phyloP scores from a whole-genome alignment of 1,284 basidiomycete species.

The Erythrobasidium hasegawianum region DNA sequence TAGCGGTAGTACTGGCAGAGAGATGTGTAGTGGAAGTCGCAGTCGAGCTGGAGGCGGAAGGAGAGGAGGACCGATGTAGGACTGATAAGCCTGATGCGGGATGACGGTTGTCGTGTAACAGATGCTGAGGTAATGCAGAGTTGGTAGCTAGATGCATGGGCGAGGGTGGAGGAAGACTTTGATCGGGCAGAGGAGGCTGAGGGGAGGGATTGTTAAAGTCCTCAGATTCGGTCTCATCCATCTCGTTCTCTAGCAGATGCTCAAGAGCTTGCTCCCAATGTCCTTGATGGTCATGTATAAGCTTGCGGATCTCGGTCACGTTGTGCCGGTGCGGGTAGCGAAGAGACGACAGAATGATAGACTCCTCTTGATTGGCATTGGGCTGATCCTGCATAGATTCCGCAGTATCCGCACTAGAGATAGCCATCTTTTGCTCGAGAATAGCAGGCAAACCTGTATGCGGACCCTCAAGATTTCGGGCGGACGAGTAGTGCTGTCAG shows the following conservation, averaged over 20 bases:
- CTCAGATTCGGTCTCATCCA: constrained; percentile 34
- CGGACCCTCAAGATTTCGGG: constrained; percentile 78
- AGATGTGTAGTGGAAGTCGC: constrained; percentile 23
- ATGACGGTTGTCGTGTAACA: neutral
- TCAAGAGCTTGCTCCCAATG: constrained; percentile 34
- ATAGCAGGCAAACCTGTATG: constrained; percentile 72
- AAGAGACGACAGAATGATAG: constrained; percentile 32
- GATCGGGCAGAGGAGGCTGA: constrained; percentile 8
- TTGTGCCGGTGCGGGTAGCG: constrained; percentile 33
- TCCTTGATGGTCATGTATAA: constrained; percentile 31
- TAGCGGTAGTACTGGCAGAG: constrained; percentile 11
- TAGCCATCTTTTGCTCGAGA: constrained; percentile 51
- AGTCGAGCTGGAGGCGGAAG: constrained; percentile 31
- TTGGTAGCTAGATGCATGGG: neutral
- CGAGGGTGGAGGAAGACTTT: constrained; percentile 7
- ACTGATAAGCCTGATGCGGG: neutral
- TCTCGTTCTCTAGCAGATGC: constrained; percentile 26
- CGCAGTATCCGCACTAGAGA: constrained; percentile 2
- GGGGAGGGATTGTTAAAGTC: constrained; percentile 27
- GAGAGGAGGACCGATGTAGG: constrained; percentile 15
- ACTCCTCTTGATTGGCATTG: constrained; percentile 29
- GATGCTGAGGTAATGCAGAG: neutral
- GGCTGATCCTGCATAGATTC: constrained; percentile 9
- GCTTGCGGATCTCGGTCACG: constrained; percentile 26
- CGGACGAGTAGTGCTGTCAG: constrained; percentile 94